A percentile compares a stretch with the other conserved stretches of the same genome.
These are phyloP conservation scores for Ramaria sp. DNA, from an alignment of 768 basidiomycete species.

Conservation along the genomic window DNA sequence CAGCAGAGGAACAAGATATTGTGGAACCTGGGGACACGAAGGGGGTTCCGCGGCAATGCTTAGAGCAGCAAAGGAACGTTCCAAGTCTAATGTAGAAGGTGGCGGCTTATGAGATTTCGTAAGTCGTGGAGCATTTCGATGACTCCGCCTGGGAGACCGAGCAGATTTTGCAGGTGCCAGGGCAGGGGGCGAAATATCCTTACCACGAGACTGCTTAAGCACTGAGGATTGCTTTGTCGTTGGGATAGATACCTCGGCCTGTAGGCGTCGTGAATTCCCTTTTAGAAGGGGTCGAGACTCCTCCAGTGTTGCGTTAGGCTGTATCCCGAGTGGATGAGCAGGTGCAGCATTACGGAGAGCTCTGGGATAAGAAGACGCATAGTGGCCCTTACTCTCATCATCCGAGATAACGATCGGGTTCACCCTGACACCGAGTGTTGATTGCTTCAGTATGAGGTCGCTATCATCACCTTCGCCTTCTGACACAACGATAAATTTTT, in stretches of 20 bases:
- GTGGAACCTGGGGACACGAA: no score
- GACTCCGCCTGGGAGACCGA: not conserved
- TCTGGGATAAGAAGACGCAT: not conserved
- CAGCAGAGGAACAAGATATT: constrained; percentile 52
- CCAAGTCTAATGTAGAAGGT: not conserved
- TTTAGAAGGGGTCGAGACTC: not conserved
- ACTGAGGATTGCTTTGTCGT: not conserved
- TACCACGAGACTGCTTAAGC: not conserved
- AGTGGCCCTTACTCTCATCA: not conserved
- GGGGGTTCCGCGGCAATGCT: constrained; percentile 1
- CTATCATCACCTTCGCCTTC: not conserved
- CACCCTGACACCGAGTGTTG: not conserved
- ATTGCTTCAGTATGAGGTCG: not conserved
- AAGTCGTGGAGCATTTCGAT: not conserved
- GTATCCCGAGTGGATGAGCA: not conserved
- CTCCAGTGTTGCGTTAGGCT: not conserved
- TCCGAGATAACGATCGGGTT: constrained; percentile 6
- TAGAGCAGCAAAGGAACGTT: not conserved
- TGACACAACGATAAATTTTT: not conserved
- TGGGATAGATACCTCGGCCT: not conserved
- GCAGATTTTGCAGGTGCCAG: not conserved
- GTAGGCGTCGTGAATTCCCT: not conserved
- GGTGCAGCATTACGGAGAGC: no score
- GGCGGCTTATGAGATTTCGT: not conserved
- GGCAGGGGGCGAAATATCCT: not conserved